Base-by-base conservation (phyloP, 257 asterid genomes). In the Cruciata laevipes region DNA sequence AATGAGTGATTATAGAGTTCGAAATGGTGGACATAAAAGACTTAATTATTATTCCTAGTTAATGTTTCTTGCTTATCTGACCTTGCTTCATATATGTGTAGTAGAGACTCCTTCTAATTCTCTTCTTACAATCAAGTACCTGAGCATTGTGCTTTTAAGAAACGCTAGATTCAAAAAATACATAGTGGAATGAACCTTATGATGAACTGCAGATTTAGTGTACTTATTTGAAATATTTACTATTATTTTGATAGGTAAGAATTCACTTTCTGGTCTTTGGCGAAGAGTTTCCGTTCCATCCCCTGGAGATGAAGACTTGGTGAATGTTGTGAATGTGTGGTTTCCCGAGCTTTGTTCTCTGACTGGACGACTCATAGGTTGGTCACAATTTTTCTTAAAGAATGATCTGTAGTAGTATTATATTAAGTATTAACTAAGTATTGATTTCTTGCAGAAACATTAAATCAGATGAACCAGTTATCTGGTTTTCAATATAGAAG, bases 251-350 rank as follows among this genome's bases (percentile, higher is more conserved):
- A 69, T 60, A 93, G 99, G 95, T 61, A 84, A 78, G 77, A 79
- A 74, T 83, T 78, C 85, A 38, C 82, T 90, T 55, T 85, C 92
- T 70, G 88, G 89, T 69, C 79, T 87, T 70, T 94, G 99, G 99
- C 75, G 91, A 89, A 90, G 87, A 77, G 83, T 94, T 61, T 82
- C 81, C 87, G 74, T 88, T 30, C 77, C 81, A 52, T 69, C 86
- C 56, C 84, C 95, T 33, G 75, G 84, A 65, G 77, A 77, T 21
- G 79, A 74, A 69, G 99, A 94, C 70, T 67, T 88, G 79, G 75
- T 78, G 66, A 65, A 71, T 49, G 78, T 94, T 69, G 80, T 90
- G 77, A 78, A 81, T 27, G 78, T 69, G 67, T 79, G 95, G 95
- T 88, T 84, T 76, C 96, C 95, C 23, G 82, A 74, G 67, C 67